Percentiles rank a stretch among this genome's conserved stretches.
phyloP scores from a whole-genome alignment of 257 asterid species.

The Lycium barbarum region DNA sequence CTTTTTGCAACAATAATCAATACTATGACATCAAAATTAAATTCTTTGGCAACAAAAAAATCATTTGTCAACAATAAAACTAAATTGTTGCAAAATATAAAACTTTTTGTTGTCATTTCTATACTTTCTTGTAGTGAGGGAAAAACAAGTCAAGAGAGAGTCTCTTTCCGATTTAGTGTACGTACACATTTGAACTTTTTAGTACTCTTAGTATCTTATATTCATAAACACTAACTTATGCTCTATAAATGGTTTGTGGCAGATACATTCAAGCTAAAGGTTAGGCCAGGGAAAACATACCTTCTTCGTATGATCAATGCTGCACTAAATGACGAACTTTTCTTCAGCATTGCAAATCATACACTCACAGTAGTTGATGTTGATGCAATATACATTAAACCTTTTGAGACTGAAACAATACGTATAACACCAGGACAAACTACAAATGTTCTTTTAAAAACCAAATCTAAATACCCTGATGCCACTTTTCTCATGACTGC shows the following conservation, averaged over 20 bases:
- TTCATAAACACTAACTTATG: neutral
- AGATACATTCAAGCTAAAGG: conserved; percentile 46
- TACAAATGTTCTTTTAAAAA: conserved; percentile 49
- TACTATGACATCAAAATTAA: too few species aligned
- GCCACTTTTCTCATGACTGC: conserved; percentile 44
- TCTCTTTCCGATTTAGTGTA: too few species aligned
- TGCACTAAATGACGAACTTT: conserved; percentile 51
- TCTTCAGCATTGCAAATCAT: conserved; percentile 56
- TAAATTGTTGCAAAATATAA: too few species aligned
- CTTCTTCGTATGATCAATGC: conserved; percentile 52
- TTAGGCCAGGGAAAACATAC: conserved; percentile 44
- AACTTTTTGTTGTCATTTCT: too few species aligned
- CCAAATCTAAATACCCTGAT: conserved; percentile 39
- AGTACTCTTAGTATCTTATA: too few species aligned
- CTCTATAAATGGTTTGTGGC: neutral
- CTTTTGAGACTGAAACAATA: conserved; percentile 48
- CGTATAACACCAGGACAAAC: conserved; percentile 61
- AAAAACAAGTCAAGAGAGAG: too few species aligned
- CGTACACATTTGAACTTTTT: too few species aligned
- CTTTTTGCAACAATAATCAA: too few species aligned
- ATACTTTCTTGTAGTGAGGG: too few species aligned
- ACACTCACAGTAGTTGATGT: conserved; percentile 54
- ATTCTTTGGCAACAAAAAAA: too few species aligned
- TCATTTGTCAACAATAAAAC: too few species aligned
- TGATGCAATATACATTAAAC: conserved; percentile 56